Evolutionary conservation across 2,329 filamentous ascomycete genomes (phyloP).

Genomic region (Anthostomella pinea): DNA sequence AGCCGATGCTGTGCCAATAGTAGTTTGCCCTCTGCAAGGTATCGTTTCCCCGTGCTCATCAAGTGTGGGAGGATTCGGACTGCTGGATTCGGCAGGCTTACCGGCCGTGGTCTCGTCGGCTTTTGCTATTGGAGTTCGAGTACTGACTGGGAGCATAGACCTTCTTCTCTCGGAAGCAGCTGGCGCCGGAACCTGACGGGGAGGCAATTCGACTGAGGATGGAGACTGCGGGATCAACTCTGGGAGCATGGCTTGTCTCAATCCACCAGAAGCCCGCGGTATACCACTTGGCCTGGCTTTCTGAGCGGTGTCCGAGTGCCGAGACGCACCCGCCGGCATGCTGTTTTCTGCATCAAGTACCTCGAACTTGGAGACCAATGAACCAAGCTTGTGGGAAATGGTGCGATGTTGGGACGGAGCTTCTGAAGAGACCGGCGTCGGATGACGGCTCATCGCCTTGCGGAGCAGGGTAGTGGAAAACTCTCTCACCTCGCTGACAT

Average conservation of each 20-base stretch:
- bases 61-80: background rate
- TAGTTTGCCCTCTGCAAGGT: background rate
- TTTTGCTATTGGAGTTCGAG: background rate
- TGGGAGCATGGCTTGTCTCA: no score
- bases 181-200: slow-evolving; percentile 10
- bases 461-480: background rate
- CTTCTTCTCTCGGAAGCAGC: background rate
- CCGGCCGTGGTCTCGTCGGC: background rate
- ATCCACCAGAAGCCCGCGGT: slow-evolving; percentile 4
- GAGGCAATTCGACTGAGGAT: slow-evolving; percentile 11
- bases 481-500: background rate
- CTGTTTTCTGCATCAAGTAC: slow-evolving; percentile 27
- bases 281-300: slow-evolving; percentile 7
- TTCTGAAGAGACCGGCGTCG: slow-evolving; percentile 2
- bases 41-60: background rate
- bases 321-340: slow-evolving; percentile 8
- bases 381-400: slow-evolving; percentile 22
- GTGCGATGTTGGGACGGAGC: slow-evolving; percentile 12
- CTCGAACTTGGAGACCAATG: slow-evolving; percentile 36
- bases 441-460: background rate
- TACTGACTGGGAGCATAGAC: slow-evolving; percentile 17
- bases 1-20: slow-evolving; percentile 2
- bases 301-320: slow-evolving; percentile 1
- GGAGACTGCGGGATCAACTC: background rate
- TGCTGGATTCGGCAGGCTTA: no score